Evolutionary conservation across 2,329 filamentous ascomycete species (phyloP).

Genomic region (Arthrinium phaeospermum): DNA sequence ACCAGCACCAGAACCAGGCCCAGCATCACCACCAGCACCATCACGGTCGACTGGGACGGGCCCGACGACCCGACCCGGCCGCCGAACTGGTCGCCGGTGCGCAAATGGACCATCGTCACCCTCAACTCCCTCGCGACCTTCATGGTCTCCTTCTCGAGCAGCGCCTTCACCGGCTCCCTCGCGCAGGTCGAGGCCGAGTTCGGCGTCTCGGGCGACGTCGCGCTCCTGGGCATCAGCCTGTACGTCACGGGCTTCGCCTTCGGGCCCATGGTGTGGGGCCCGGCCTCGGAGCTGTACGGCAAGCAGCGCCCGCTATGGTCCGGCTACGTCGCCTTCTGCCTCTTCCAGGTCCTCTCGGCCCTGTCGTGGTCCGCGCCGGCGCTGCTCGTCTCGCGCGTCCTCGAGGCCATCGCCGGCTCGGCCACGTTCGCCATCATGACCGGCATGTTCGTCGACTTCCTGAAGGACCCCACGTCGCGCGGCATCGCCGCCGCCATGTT

Average conservation of each 20-base stretch:
- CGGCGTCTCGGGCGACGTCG: background rate
- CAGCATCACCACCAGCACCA: background rate
- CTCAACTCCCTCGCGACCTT: background rate
- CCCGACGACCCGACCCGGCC: background rate
- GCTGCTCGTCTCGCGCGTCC: background rate
- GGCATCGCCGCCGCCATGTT: constrained; percentile 3
- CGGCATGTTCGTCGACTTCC: background rate
- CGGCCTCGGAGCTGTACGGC: background rate
- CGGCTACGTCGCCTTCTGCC: background rate
- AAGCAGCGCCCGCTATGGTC: background rate
- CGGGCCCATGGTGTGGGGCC: background rate
- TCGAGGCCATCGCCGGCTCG: background rate
- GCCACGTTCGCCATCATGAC: background rate
- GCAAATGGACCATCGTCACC: background rate
- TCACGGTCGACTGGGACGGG: background rate
- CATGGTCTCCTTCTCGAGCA: constrained; percentile 3
- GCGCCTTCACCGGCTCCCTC: background rate
- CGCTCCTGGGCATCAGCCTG: background rate
- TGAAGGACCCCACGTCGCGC: background rate
- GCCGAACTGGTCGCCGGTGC: background rate
- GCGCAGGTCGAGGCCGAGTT: background rate
- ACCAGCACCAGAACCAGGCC: background rate
- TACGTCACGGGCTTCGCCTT: background rate
- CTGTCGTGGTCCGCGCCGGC: background rate
- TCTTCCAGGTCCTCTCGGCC: background rate